These are phyloP conservation scores for Saccharomycopsis sp. DNA, from an alignment of 805 yeast genomes.

Conservation along the genomic window DNA sequence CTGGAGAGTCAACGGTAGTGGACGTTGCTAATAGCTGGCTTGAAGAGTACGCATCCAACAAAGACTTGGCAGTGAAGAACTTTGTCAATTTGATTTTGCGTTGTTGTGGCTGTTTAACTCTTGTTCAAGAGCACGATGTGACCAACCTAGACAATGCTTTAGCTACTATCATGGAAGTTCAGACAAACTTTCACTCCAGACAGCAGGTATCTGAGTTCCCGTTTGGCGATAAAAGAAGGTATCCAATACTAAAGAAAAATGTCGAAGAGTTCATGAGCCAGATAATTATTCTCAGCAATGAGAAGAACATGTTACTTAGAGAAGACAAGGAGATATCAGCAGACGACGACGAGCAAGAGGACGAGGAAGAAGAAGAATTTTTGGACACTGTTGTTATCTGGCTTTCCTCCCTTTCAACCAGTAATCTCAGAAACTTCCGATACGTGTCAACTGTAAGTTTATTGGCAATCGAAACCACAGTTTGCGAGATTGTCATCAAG, in stretches of 20 bases:
- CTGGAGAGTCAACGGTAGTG: slow-evolving; percentile 41
- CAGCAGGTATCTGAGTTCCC: slow-evolving; percentile 69
- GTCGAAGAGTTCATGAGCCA: slow-evolving; percentile 49
- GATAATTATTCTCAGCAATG: slow-evolving; percentile 48
- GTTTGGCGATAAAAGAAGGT: slow-evolving; percentile 43
- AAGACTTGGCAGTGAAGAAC: slow-evolving; percentile 47
- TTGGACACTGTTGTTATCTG: slow-evolving; percentile 60
- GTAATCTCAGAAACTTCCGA: slow-evolving; percentile 65
- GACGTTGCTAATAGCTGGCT: slow-evolving; percentile 55
- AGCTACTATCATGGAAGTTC: slow-evolving; percentile 69
- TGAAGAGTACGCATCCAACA: slow-evolving; percentile 39
- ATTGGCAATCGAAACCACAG: slow-evolving; percentile 50
- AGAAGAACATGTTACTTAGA: slow-evolving; percentile 51
- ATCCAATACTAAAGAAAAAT: slow-evolving; percentile 44
- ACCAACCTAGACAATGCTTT: slow-evolving; percentile 59
- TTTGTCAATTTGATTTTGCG: slow-evolving; percentile 64
- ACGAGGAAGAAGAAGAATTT: slow-evolving; percentile 28
- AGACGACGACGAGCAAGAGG: slow-evolving; percentile 31
- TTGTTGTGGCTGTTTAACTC: slow-evolving; percentile 63
- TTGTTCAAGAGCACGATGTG: slow-evolving; percentile 71
- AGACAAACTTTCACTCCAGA: slow-evolving; percentile 44
- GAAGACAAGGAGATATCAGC: slow-evolving; percentile 27
- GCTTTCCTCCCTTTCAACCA: slow-evolving; percentile 67
- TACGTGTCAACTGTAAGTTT: slow-evolving; percentile 55
- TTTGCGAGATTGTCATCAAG: slow-evolving; percentile 44